These are phyloP conservation scores for Fusarium continuum DNA, from an alignment of 2,329 filamentous ascomycete genomes.

Conservation along the genomic window DNA sequence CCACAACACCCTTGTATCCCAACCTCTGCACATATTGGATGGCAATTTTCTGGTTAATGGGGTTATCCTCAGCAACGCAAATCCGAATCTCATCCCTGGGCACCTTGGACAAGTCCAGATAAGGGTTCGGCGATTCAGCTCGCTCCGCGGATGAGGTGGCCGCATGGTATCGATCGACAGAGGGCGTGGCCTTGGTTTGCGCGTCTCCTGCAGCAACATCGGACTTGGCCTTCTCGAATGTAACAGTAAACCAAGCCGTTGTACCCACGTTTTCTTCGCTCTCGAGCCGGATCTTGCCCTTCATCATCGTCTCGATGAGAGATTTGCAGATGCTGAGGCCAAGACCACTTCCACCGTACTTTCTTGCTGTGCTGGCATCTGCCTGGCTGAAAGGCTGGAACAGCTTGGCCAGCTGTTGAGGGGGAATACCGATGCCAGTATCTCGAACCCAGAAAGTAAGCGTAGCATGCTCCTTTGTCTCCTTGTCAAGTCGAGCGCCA, in stretches of 20 bases:
- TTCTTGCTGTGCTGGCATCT: constrained; percentile 87
- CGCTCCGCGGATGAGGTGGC: constrained; percentile 49
- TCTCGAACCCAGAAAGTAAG: constrained; percentile 88
- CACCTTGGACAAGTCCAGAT: constrained; percentile 75
- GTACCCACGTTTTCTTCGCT: constrained; percentile 78
- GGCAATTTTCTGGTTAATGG: constrained; percentile 93
- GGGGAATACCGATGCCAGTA: constrained; percentile 89
- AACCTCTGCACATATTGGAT: constrained; percentile 89
- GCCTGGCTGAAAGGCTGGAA: constrained; percentile 95
- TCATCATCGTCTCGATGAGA: constrained; percentile 91
- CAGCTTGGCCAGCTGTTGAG: constrained; percentile 82
- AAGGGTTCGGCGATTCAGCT: constrained; percentile 54
- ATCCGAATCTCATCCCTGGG: constrained; percentile 82
- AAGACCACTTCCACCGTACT: constrained; percentile 90
- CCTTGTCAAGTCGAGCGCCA: constrained; percentile 74
- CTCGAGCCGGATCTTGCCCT: constrained; percentile 83
- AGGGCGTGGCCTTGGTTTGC: constrained; percentile 50
- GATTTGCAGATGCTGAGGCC: constrained; percentile 95
- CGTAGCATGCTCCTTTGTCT: constrained; percentile 74
- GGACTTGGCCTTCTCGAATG: constrained; percentile 81
- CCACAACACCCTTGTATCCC: constrained; percentile 82
- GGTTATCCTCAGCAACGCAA: constrained; percentile 94
- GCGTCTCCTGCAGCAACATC: constrained; percentile 67
- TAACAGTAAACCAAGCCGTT: constrained; percentile 80
- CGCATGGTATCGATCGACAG: constrained; percentile 48